These are phyloP conservation scores for Ganoderma leucocontextum DNA, from an alignment of 1,284 basidiomycete species.

Conservation along the genomic window DNA sequence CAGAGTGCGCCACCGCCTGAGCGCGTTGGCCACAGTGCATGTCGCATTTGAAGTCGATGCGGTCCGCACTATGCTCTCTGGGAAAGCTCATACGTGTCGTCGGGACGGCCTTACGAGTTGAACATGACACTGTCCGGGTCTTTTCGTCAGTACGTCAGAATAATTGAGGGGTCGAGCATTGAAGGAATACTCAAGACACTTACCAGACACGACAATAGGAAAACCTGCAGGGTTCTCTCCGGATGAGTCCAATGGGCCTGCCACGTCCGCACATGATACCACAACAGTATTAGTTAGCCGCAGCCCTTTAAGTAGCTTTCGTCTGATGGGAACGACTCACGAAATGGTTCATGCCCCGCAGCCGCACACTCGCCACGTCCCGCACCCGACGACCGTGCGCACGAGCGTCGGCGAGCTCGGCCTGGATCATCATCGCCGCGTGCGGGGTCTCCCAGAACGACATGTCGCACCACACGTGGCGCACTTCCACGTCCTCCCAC, in stretches of 20 bases:
- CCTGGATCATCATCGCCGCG: constrained; percentile 11
- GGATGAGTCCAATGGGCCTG: not conserved
- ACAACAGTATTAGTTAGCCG: too few relatives aligned
- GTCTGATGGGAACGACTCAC: not conserved
- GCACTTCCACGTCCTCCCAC: constrained; percentile 15
- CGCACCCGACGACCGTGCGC: not conserved
- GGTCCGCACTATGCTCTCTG: too few relatives aligned
- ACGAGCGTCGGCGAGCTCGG: constrained; percentile 15
- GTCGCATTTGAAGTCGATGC: too few relatives aligned
- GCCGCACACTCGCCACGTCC: not conserved
- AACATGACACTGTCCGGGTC: too few relatives aligned
- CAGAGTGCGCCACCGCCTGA: too few relatives aligned
- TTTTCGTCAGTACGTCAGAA: too few relatives aligned
- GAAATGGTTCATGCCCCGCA: constrained; percentile 1
- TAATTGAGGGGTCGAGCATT: too few relatives aligned
- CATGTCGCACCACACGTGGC: constrained; percentile 20
- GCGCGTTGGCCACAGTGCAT: too few relatives aligned
- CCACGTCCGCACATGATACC: not conserved
- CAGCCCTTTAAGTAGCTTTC: not conserved
- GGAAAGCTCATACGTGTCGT: too few relatives aligned
- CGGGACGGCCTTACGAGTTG: too few relatives aligned
- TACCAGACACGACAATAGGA: too few relatives aligned
- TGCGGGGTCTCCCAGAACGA: constrained; percentile 17
- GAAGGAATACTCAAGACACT: too few relatives aligned
- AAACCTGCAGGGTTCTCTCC: not conserved